Evolutionary conservation across 768 basidiomycete genomes (phyloP), one percentile per base, ranked within the genome.

Genomic region (Melanogaster broomeanus): DNA sequence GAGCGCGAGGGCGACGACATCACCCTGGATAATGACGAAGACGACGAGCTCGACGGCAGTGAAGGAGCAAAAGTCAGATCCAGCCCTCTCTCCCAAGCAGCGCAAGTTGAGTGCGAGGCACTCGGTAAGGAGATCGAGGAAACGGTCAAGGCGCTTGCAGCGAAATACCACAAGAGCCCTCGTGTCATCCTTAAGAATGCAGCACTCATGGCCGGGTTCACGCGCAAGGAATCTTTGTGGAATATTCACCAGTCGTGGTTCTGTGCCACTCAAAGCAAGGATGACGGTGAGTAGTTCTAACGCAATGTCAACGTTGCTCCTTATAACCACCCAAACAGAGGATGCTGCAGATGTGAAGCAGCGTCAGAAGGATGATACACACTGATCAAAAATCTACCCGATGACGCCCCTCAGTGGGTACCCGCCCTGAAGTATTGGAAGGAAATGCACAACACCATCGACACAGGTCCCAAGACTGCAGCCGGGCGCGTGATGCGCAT

Each of bases 191-290:
- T 50, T 24, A 50, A n/a, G 0, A 5, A 33, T 22, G 41, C 41
- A 21, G 27, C 21, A 21, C 22, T 50, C 6, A 27, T 16, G 10
- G 41, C 8, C 8, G 21, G 19, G 13, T 41, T 27, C 24, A 31
- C 49, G 22, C 21, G 22, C 3, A 49, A 49, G 12, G 39, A 22
- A 24, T 27, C 39, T 6, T 2, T 18, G 13, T 49, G 49, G 41
- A 49, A 49, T 22, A 41, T 49, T 24, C 49, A 50, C 25, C 41
- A 50, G 30, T 21, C 39, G 18, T 50, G 49, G 49, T 50, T 42
- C 18, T 42, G 4, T 21, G 27, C 18, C 13, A 42, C n/a, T n/a
- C n/a, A n/a, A n/a, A n/a, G n/a, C n/a, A n/a, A n/a, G n/a, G n/a
- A n/a, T n/a, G n/a, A n/a, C n/a, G n/a, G n/a, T n/a, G n/a, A 27